Conservation (phyloP, 1,139 yeast genomes). For the Candida glucosophila region DNA sequence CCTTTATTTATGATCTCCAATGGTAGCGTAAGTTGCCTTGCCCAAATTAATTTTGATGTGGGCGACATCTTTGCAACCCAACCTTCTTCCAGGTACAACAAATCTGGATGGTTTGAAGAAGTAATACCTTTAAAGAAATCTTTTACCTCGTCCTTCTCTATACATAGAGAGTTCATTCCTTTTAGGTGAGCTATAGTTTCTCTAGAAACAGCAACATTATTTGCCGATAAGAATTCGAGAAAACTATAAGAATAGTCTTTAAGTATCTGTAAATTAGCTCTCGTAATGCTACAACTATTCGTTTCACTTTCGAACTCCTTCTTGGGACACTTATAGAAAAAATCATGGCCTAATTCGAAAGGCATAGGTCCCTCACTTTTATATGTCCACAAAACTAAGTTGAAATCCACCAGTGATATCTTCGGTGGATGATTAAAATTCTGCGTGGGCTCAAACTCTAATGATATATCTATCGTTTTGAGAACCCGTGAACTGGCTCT, state of each 20-base stretch:
- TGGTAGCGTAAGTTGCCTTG: constrained; percentile 22
- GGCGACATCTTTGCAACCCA: constrained; percentile 22
- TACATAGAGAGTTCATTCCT: constrained; percentile 29
- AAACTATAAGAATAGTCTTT: constrained; percentile 29
- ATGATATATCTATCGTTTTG: constrained; percentile 16
- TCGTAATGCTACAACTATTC: constrained; percentile 25
- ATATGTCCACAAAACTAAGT: constrained; percentile 36
- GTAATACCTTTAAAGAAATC: constrained; percentile 27
- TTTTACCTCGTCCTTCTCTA: constrained; percentile 33
- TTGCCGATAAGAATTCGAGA: constrained; percentile 26
- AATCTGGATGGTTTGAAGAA: constrained; percentile 13
- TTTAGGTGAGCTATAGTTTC: constrained; percentile 29
- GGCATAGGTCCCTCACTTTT: constrained; percentile 37
- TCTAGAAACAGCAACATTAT: constrained; percentile 24
- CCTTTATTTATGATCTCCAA: constrained; percentile 26
- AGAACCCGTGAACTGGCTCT: constrained; percentile 16
- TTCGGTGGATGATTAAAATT: constrained; percentile 21
- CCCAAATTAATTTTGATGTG: constrained; percentile 17
- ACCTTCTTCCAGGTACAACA: constrained; percentile 16
- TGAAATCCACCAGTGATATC: constrained; percentile 24
- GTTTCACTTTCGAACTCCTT: constrained; percentile 8
- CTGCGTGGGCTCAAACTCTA: constrained; percentile 15
- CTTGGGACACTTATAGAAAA: constrained; percentile 27
- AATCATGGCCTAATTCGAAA: constrained; percentile 31
- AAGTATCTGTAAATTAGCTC: constrained; percentile 26